Percentiles rank a stretch among this genome's conserved stretches.
phyloP scores from a whole-genome alignment of 2,329 filamentous ascomycete genomes.

The Apiospora kogelbergensis region DNA sequence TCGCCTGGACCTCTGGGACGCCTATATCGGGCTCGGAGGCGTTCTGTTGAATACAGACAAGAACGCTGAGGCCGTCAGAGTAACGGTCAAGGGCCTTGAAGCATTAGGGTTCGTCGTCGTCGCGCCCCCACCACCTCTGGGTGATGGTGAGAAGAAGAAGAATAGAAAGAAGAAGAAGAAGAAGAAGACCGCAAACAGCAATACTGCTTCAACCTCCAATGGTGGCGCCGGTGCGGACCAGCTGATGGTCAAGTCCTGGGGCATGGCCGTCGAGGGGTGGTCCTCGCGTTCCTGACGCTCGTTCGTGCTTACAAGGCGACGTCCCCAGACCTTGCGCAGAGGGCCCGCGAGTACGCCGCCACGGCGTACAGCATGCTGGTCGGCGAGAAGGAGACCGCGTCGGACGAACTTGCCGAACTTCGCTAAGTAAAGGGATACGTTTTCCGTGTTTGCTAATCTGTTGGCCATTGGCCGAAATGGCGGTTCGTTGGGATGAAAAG shows the following conservation, averaged over 20 bases:
- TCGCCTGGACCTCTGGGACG: slow-evolving; percentile 22
- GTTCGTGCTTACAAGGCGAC: slow-evolving; percentile 18
- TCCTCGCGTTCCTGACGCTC: slow-evolving; percentile 19
- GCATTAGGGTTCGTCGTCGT: slow-evolving; percentile 23
- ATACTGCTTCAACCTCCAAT: slow-evolving; percentile 11
- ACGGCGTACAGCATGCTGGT: slow-evolving; percentile 25
- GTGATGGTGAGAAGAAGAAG: neutral
- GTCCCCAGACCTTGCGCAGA: slow-evolving; percentile 22
- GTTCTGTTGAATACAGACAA: neutral
- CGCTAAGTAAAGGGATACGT: neutral
- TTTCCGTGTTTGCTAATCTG: no score
- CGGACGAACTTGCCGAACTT: slow-evolving; percentile 18
- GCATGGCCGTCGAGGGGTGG: slow-evolving; percentile 12
- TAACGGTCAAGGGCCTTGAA: slow-evolving; percentile 25
- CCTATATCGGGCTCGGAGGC: slow-evolving; percentile 19
- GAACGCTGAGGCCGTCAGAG: slow-evolving; percentile 17
- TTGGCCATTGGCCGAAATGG: no score
- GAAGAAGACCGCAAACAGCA: slow-evolving; percentile 12
- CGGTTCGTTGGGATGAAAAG: no score
- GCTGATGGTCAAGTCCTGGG: slow-evolving; percentile 24
- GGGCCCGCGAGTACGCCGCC: slow-evolving; percentile 19
- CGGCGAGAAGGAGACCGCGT: slow-evolving; percentile 25
- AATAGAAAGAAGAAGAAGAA: neutral
- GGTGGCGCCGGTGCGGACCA: slow-evolving; percentile 12
- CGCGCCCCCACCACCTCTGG: neutral